These are phyloP conservation scores for Corylus avellana DNA, from an alignment of 306 rosid species.

Conservation along the genomic window DNA sequence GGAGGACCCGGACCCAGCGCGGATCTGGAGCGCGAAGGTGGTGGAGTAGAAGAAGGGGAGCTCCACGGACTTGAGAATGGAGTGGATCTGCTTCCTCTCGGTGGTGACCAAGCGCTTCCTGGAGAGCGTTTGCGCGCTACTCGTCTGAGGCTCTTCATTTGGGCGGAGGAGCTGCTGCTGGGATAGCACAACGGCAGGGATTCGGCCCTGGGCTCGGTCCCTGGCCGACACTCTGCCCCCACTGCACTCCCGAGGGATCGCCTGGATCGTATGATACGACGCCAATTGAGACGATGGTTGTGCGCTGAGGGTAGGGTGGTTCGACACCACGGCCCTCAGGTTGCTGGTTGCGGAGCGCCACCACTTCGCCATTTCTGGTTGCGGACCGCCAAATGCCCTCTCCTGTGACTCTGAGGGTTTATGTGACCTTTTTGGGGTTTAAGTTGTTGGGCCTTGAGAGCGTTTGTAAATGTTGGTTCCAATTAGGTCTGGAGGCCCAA, in stretches of 20 bases:
- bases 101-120: conserved; percentile 71
- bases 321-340: conserved; percentile 33
- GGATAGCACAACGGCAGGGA: conserved; percentile 77
- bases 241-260: conserved; percentile 71
- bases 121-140: conserved; percentile 27
- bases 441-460: not conserved
- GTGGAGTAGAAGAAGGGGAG: conserved; percentile 78
- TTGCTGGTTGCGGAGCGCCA: conserved; percentile 65
- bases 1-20: conserved; percentile 93
- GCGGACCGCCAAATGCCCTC: not conserved
- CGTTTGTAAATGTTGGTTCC: not conserved
- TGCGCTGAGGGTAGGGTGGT: not conserved
- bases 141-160: conserved; percentile 5
- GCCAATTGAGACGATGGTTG: conserved; percentile 16
- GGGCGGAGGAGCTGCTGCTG: conserved; percentile 54
- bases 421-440: not conserved
- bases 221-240: conserved; percentile 59
- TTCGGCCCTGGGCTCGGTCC: conserved; percentile 81
- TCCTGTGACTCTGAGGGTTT: conserved; percentile 19
- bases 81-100: conserved; percentile 80
- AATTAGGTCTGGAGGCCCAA: too few species aligned
- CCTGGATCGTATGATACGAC: conserved; percentile 82
- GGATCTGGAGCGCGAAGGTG: conserved; percentile 82
- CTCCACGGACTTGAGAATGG: conserved; percentile 57
- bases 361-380: conserved; percentile 61